Base-by-base conservation (phyloP, 2,329 filamentous ascomycete species). In the Apiospora aurea region DNA sequence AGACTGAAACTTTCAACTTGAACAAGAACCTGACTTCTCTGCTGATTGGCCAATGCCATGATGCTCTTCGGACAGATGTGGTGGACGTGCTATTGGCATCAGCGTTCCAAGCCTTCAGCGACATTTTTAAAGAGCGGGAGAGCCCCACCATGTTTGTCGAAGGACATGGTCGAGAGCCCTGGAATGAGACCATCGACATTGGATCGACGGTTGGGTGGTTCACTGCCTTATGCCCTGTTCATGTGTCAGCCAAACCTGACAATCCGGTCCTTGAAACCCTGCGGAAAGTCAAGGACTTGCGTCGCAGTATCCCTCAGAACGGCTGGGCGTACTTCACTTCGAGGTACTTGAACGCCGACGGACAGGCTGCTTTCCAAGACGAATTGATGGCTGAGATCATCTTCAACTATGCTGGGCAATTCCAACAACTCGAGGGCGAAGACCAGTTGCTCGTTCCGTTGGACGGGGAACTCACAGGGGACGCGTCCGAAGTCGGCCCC, bases 151-250 rank as follows among this genome's bases (percentile, higher is more conserved):
- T 85, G 2, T 85, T 83, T 74, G 80, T 78, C 47, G 83, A 85
- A 71, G 79, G 81, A 0, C 84, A 86, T 38, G 84, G 84, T 1
- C 78, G 84, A 7, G 83, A 85, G 26, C n/a, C 66, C 1, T 68
- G 66, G 57, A 71, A 79, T 2, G 80, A 79, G 75, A 75, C 78
- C 26, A 47, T 75, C 3, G 46, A 85, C 68, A 74, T 83, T 1
- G 82, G 82, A 0, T 74, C 77, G 0, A 85, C 82, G 0, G 81
- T 85, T 0, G 84, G 84, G 5, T 86, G 84, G 84, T 86, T 86
- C 71, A 85, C 84, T 1, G 82, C 83, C 0, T 78, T 85, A 14
- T 79, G 76, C 14, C 84, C 84, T 0, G 44, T 84, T 10, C 51
- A 69, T 18, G 41, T 71, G 10, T 13, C 68, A 14, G n/a, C 26